phyloP scores from a whole-genome alignment of 305 asterid species.

The Ilex paraguariensis region DNA sequence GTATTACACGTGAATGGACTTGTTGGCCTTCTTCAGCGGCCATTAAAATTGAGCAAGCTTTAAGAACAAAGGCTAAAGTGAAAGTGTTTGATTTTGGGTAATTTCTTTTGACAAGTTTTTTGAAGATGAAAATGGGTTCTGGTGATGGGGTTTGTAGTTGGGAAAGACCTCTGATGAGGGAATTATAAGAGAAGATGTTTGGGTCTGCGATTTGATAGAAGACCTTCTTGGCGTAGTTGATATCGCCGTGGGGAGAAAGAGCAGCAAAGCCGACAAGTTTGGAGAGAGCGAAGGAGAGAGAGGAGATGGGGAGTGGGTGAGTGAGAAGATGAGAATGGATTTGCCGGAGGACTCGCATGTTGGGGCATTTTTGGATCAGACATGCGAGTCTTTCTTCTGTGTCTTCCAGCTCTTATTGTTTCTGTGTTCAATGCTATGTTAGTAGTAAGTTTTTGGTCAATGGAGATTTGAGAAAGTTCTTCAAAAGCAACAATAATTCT shows the following conservation, averaged over 20 bases:
- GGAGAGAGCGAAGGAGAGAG: slow-evolving; percentile 44
- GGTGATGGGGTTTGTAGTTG: slow-evolving; percentile 18
- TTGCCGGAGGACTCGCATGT: slow-evolving; percentile 52
- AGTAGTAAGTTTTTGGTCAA: too few relatives aligned
- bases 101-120: slow-evolving; percentile 25
- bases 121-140: slow-evolving; percentile 49
- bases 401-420: slow-evolving; percentile 23
- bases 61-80: slow-evolving; percentile 56
- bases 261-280: slow-evolving; percentile 62
- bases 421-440: too few relatives aligned
- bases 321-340: slow-evolving; percentile 60
- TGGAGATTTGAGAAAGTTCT: too few relatives aligned
- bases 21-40: slow-evolving; percentile 51
- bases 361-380: slow-evolving; percentile 56
- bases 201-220: slow-evolving; percentile 46
- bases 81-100: slow-evolving; percentile 52
- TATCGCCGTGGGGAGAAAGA: slow-evolving; percentile 34
- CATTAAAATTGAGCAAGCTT: slow-evolving; percentile 49
- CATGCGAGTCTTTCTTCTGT: slow-evolving; percentile 48
- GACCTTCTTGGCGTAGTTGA: slow-evolving; percentile 41
- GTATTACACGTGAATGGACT: slow-evolving; percentile 54
- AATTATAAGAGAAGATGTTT: slow-evolving; percentile 46
- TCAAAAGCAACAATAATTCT: too few relatives aligned
- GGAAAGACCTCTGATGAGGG: slow-evolving; percentile 56
- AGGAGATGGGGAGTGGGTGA: slow-evolving; percentile 30